Evolutionary conservation across 2,329 filamentous ascomycete genomes (phyloP).

Genomic region (Tricladium varicosporioides): DNA sequence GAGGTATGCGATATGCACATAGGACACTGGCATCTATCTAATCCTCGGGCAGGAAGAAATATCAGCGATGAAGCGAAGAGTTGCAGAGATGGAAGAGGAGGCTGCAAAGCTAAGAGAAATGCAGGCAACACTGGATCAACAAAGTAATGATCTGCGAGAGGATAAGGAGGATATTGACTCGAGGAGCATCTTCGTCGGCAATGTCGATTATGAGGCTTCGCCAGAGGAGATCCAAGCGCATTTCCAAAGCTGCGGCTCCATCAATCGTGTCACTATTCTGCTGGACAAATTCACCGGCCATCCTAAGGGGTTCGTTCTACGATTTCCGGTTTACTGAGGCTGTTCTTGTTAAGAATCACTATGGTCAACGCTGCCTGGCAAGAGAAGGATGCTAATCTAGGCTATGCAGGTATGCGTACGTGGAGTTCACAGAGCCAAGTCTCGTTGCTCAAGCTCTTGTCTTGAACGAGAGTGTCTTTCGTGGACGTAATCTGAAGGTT

Average conservation of each 20-base stretch:
- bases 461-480: constrained; percentile 94
- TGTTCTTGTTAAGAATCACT: constrained; percentile 25
- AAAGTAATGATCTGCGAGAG: constrained; percentile 78
- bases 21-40: constrained; percentile 4
- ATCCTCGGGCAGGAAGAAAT: constrained; percentile 65
- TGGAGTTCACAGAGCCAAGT: constrained; percentile 94
- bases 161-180: constrained; percentile 95
- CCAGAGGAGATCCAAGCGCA: constrained; percentile 98
- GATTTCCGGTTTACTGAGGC: constrained; percentile 23
- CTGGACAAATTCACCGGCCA: constrained; percentile 98
- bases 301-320: constrained; percentile 84
- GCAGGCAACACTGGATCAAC: constrained; percentile 82
- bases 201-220: constrained; percentile 95
- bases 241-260: constrained; percentile 94
- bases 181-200: constrained; percentile 96
- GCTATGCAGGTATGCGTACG: constrained; percentile 83
- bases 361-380: constrained; percentile 53
- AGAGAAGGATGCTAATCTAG: constrained; percentile 48
- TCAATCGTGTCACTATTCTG: constrained; percentile 96
- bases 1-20: constrained; percentile 25
- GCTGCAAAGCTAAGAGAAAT: constrained; percentile 83
- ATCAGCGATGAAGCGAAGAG: constrained; percentile 79
- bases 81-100: constrained; percentile 89
- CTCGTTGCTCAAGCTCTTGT: constrained; percentile 91
- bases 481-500: constrained; percentile 94